A percentile compares a stretch with the other conserved stretches of the same genome.
Evolutionary conservation across 108 stramenopile species (phyloP).

Genomic region (Skeletonema potamos): DNA sequence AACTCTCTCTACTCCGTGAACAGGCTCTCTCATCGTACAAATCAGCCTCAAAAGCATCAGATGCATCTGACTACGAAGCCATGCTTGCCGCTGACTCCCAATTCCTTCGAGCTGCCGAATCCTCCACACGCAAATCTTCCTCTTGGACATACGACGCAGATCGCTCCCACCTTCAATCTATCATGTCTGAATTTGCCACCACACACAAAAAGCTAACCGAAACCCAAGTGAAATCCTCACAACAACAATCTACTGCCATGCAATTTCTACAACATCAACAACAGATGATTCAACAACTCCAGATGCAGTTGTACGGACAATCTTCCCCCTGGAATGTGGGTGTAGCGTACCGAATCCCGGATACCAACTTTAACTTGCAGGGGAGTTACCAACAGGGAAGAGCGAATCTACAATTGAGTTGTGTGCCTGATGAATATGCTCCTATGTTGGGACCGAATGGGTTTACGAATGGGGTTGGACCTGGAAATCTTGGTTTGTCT

Average conservation of each 20-base stretch:
- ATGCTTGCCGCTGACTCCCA: conserved; percentile 91
- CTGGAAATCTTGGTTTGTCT: conserved; percentile 94
- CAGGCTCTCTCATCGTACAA: conserved; percentile 86
- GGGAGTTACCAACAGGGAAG: conserved; percentile 94
- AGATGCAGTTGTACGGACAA: conserved; percentile 93
- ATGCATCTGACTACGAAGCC: conserved; percentile 92
- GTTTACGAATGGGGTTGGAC: conserved; percentile 96
- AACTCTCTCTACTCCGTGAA: conserved; percentile 85
- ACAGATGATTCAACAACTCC: conserved; percentile 94
- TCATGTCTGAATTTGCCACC: conserved; percentile 87
- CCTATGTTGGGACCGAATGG: conserved; percentile 95
- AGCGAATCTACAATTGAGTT: conserved; percentile 91
- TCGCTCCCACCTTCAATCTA: conserved; percentile 68
- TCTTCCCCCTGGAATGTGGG: conserved; percentile 92
- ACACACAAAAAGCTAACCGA: conserved; percentile 80
- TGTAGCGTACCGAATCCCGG: conserved; percentile 96
- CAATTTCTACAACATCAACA: conserved; percentile 94
- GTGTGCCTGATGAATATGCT: conserved; percentile 96
- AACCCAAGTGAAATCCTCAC: conserved; percentile 73
- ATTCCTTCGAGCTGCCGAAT: conserved; percentile 84
- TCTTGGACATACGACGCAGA: conserved; percentile 90
- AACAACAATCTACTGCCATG: conserved; percentile 91
- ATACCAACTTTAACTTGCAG: conserved; percentile 95
- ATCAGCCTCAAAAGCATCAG: conserved; percentile 69
- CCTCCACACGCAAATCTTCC: conserved; percentile 74